phyloP scores from a whole-genome alignment of 2,329 filamentous ascomycete species.

The Neonectria sp. region DNA sequence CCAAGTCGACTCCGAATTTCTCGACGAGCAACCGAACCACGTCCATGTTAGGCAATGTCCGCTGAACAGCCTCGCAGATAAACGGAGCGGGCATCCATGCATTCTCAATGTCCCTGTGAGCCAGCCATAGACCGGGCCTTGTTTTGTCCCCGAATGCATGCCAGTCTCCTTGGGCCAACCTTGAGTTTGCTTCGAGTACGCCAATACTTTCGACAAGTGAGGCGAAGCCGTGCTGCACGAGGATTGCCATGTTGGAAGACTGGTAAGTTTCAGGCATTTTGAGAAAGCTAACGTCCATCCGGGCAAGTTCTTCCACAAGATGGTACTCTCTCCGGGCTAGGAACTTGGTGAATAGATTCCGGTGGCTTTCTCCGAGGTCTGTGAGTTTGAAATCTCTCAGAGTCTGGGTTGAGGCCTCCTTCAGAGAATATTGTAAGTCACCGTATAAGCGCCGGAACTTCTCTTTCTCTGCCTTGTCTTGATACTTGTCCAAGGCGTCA shows the following conservation, averaged over 20 bases:
- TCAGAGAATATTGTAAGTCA: background rate
- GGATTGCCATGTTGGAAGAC: conserved; percentile 10
- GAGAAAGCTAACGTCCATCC: conserved; percentile 33
- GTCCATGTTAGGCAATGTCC: conserved; percentile 53
- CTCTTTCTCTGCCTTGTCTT: background rate
- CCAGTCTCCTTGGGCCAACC: conserved; percentile 35
- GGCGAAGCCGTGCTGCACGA: conserved; percentile 37
- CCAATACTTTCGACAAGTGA: conserved; percentile 39
- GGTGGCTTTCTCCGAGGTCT: background rate
- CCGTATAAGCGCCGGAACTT: background rate
- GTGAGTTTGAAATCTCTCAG: background rate
- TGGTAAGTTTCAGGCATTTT: background rate
- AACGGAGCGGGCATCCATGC: conserved; percentile 30
- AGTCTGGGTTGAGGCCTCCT: background rate
- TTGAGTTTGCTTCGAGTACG: conserved; percentile 22
- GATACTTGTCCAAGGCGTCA: background rate
- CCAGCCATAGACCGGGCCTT: conserved; percentile 37
- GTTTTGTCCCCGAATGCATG: conserved; percentile 36
- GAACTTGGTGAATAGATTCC: conserved; percentile 4
- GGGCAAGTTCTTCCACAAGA: conserved; percentile 38
- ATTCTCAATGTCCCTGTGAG: conserved; percentile 5
- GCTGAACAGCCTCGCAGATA: conserved; percentile 47
- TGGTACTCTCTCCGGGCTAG: conserved; percentile 41
- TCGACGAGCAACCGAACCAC: conserved; percentile 54
- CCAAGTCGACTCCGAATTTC: conserved; percentile 51